These are phyloP conservation scores for Cryptosporidium felis DNA, from an alignment of 169 alveolate genomes.

Conservation along the genomic window DNA sequence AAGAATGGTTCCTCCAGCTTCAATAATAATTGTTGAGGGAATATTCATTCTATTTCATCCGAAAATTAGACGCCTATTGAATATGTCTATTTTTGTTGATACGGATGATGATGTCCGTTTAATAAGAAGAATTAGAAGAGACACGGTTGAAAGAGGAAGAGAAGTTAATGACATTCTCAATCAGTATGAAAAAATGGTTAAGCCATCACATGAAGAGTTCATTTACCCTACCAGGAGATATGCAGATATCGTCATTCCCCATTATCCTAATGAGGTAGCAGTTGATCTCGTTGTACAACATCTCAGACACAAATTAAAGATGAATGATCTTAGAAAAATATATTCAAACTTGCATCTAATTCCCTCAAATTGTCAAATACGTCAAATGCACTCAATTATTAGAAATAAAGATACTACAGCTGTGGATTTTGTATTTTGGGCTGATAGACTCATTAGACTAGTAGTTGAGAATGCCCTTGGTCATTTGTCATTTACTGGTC, in stretches of 20 bases:
- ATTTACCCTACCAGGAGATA: conserved; percentile 81
- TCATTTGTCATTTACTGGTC: conserved; percentile 39
- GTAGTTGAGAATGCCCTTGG: conserved; percentile 72
- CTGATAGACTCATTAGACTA: conserved; percentile 69
- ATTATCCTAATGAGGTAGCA: conserved; percentile 73
- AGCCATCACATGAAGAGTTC: conserved; percentile 81
- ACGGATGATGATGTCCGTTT: conserved; percentile 84
- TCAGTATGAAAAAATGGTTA: conserved; percentile 78
- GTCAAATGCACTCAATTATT: conserved; percentile 71
- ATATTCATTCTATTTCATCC: conserved; percentile 81
- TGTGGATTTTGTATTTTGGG: conserved; percentile 71
- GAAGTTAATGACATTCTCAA: conserved; percentile 72
- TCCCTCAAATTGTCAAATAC: conserved; percentile 70
- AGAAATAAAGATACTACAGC: conserved; percentile 49
- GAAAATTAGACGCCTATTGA: conserved; percentile 80
- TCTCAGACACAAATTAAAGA: conserved; percentile 38
- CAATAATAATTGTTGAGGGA: conserved; percentile 85
- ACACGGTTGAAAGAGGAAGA: conserved; percentile 79
- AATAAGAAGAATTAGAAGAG: conserved; percentile 77
- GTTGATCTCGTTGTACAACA: conserved; percentile 74
- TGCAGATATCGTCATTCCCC: conserved; percentile 82
- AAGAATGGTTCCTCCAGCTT: conserved; percentile 72
- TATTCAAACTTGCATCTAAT: conserved; percentile 58
- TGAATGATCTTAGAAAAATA: conserved; percentile 64
- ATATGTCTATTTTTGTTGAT: conserved; percentile 83